A percentile compares a stretch with the other conserved stretches of the same genome.
phyloP scores from a whole-genome alignment of 2,329 filamentous ascomycete species.

The Xylariomycetidae sp. region DNA sequence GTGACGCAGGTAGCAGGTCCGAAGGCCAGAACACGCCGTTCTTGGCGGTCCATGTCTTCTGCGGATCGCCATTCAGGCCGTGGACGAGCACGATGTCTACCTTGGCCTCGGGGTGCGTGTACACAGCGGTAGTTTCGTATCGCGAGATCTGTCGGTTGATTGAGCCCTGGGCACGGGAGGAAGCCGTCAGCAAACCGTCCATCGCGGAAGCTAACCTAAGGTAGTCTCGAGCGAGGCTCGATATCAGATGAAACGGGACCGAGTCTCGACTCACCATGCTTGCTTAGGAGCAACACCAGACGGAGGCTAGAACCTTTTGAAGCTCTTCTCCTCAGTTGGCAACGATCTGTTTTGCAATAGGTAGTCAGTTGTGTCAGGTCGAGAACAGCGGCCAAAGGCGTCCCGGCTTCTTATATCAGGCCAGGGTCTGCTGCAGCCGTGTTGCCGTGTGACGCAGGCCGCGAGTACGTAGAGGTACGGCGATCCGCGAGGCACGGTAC shows the following conservation, averaged over 20 bases:
- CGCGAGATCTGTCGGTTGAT: slow-evolving; percentile 45
- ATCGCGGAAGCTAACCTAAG: slow-evolving; percentile 6
- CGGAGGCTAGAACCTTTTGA: slow-evolving; percentile 2
- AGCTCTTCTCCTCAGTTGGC: too few species aligned
- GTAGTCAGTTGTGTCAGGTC: slow-evolving; percentile 1
- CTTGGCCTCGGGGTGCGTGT: slow-evolving; percentile 51
- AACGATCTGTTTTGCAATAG: neutral
- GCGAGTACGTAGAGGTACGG: slow-evolving; percentile 8
- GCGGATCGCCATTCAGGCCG: slow-evolving; percentile 61
- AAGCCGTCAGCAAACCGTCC: slow-evolving; percentile 12
- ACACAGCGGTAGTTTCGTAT: slow-evolving; percentile 54
- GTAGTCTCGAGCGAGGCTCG: slow-evolving; percentile 4
- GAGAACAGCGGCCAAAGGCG: slow-evolving; percentile 1
- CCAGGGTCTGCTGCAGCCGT: slow-evolving; percentile 10
- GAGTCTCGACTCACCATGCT: slow-evolving; percentile 12
- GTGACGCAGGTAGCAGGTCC: slow-evolving; percentile 57
- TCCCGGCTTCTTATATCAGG: slow-evolving; percentile 11
- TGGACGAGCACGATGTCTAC: slow-evolving; percentile 66
- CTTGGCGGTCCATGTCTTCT: slow-evolving; percentile 54
- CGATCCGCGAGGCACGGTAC: slow-evolving; percentile 4
- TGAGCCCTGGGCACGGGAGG: slow-evolving; percentile 32
- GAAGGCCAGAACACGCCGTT: slow-evolving; percentile 63
- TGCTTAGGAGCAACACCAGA: slow-evolving; percentile 14
- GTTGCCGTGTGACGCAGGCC: slow-evolving; percentile 14
- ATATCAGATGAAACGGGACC: slow-evolving; percentile 4